phyloP scores from a whole-genome alignment of 306 rosid species.

The Begonia fuchsioides region DNA sequence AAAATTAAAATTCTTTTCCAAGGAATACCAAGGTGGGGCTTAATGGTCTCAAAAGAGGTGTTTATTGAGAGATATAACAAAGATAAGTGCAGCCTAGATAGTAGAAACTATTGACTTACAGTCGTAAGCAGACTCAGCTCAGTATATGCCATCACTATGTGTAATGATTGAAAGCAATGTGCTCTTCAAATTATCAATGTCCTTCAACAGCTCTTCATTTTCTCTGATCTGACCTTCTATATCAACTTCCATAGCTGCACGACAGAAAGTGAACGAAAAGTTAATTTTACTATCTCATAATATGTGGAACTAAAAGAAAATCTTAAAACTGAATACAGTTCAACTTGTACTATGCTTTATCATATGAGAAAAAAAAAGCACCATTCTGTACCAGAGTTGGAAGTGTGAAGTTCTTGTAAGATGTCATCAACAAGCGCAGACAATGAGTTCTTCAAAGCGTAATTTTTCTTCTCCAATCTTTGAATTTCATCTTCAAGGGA shows the following conservation, averaged over 20 bases:
- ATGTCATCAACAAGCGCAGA: slow-evolving; percentile 57
- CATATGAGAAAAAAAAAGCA: not conserved
- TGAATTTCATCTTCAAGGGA: slow-evolving; percentile 41
- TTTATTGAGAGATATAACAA: too few species aligned
- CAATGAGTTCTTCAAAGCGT: slow-evolving; percentile 37
- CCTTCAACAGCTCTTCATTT: slow-evolving; percentile 42
- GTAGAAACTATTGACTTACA: too few species aligned
- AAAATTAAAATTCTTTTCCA: too few species aligned
- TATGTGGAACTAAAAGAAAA: too few species aligned
- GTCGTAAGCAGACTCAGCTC: not conserved
- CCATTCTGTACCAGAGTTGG: slow-evolving; percentile 29
- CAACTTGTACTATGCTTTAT: too few species aligned
- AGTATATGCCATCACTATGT: slow-evolving; percentile 12
- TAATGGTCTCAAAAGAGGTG: too few species aligned
- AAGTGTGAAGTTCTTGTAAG: slow-evolving; percentile 46
- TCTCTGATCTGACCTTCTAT: slow-evolving; percentile 31
- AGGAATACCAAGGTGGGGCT: too few species aligned
- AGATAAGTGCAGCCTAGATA: too few species aligned
- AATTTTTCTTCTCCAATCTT: slow-evolving; percentile 42
- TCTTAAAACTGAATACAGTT: too few species aligned
- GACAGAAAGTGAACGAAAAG: not conserved
- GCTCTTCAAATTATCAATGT: slow-evolving; percentile 35
- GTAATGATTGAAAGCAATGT: slow-evolving; percentile 36
- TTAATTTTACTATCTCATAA: not conserved
- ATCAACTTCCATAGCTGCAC: slow-evolving; percentile 46